Evolutionary conservation across 768 basidiomycete species (phyloP).

Genomic region (Boletus vermiculosoides): DNA sequence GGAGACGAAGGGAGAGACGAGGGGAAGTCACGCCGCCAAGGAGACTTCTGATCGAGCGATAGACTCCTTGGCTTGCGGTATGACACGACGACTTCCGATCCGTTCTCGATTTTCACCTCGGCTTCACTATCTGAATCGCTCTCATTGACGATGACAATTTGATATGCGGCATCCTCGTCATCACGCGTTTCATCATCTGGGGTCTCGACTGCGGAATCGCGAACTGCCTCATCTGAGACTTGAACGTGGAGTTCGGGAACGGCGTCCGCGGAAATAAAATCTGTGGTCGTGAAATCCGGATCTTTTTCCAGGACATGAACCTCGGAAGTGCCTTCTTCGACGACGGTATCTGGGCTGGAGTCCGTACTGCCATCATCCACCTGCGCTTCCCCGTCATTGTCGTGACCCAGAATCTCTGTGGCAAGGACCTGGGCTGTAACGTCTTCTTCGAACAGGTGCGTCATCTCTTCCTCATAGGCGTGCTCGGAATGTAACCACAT

Average conservation of each 20-base stretch:
- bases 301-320: slow-evolving; percentile 9
- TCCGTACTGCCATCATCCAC: slow-evolving; percentile 4
- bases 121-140: background rate
- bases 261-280: background rate
- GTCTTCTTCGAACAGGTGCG: slow-evolving; percentile 34
- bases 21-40: slow-evolving; percentile 8
- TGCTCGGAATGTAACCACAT: slow-evolving; percentile 34
- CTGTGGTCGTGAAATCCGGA: background rate
- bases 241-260: background rate
- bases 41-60: slow-evolving; percentile 6
- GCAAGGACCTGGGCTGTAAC: slow-evolving; percentile 30
- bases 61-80: slow-evolving; percentile 9
- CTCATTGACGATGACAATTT: slow-evolving; percentile 9
- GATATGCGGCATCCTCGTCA: background rate
- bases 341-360: slow-evolving; percentile 8
- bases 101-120: background rate
- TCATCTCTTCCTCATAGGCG: slow-evolving; percentile 32
- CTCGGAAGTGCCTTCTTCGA: slow-evolving; percentile 11
- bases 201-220: background rate
- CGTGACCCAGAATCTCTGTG: slow-evolving; percentile 24
- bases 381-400: background rate
- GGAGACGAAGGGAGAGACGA: slow-evolving; percentile 19
- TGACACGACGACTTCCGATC: background rate
- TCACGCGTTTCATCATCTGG: background rate
- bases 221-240: background rate